Conservation (phyloP, 148 eudicot genomes). For the Salicornia ramosissima region DNA sequence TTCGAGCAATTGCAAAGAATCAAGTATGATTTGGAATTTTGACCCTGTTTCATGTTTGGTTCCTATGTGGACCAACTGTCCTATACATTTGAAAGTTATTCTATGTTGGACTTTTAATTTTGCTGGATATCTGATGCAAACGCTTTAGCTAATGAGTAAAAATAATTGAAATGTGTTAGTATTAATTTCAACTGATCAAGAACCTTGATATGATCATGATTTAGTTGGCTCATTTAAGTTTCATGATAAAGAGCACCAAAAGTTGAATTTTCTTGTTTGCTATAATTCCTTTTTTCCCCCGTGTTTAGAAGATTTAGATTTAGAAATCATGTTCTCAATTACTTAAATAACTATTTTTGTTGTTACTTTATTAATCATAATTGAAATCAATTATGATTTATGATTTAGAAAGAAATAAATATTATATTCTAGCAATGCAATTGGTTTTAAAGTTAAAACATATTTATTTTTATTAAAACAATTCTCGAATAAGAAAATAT, state of each 20-base stretch:
- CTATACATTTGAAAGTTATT: background rate
- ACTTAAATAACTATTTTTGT: no score
- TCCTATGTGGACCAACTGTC: background rate
- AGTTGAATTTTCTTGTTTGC: background rate
- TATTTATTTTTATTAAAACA: no score
- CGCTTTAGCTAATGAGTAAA: background rate
- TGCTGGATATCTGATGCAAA: constrained; percentile 9
- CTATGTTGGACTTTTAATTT: background rate
- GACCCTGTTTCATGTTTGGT: background rate
- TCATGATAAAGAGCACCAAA: background rate
- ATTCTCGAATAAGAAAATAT: no score
- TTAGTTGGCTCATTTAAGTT: background rate
- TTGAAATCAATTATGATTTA: no score
- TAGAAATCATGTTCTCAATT: no score
- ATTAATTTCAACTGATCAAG: background rate
- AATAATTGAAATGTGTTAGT: background rate
- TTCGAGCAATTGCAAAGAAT: constrained; percentile 90
- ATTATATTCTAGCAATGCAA: no score
- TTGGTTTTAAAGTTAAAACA: no score
- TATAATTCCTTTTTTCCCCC: background rate
- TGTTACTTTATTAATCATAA: no score
- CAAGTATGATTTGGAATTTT: constrained; percentile 46
- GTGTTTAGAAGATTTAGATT: no score
- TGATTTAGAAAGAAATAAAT: no score
- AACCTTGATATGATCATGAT: background rate